A percentile compares a stretch with the other conserved stretches of the same genome.
These are phyloP conservation scores for Aspergillus sparsus DNA, from an alignment of 495 filamentous ascomycete genomes.

Conservation along the genomic window DNA sequence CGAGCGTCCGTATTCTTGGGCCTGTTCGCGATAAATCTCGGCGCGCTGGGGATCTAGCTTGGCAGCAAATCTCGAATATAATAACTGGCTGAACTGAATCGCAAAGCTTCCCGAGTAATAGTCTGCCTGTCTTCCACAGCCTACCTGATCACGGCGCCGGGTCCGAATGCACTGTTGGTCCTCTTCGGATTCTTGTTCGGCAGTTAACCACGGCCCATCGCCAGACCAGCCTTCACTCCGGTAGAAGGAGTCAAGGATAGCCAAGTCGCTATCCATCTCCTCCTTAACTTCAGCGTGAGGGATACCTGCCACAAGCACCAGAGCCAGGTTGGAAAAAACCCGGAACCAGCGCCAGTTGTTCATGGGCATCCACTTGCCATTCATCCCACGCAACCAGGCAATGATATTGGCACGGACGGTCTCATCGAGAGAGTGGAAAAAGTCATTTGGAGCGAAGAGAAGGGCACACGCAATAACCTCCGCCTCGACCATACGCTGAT, in stretches of 20 bases:
- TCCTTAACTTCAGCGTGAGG: constrained; percentile 1
- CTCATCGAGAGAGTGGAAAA: constrained; percentile 4
- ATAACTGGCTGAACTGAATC: constrained; percentile 17
- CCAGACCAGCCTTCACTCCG: constrained; percentile 1
- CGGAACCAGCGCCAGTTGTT: constrained; percentile 18
- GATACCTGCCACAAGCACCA: constrained; percentile 4
- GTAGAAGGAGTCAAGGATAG: constrained; percentile 11
- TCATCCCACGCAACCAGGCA: constrained; percentile 12
- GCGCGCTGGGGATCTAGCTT: constrained; percentile 3
- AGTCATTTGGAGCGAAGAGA: constrained; percentile 4
- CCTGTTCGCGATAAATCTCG: neutral
- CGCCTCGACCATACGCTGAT: constrained; percentile 15
- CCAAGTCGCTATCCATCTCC: constrained; percentile 8
- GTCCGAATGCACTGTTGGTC: constrained; percentile 3
- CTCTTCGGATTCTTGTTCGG: neutral
- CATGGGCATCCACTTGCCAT: constrained; percentile 12
- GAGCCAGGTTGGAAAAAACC: constrained; percentile 11
- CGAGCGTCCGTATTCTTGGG: constrained; percentile 5
- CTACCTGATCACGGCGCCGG: neutral
- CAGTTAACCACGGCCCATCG: constrained; percentile 8
- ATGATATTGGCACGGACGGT: neutral
- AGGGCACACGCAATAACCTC: constrained; percentile 10
- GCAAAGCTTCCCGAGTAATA: constrained; percentile 17
- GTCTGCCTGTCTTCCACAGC: constrained; percentile 8
- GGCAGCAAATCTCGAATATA: constrained; percentile 12